Conservation (phyloP, 345 rosid species). For the Populus davidiana region DNA sequence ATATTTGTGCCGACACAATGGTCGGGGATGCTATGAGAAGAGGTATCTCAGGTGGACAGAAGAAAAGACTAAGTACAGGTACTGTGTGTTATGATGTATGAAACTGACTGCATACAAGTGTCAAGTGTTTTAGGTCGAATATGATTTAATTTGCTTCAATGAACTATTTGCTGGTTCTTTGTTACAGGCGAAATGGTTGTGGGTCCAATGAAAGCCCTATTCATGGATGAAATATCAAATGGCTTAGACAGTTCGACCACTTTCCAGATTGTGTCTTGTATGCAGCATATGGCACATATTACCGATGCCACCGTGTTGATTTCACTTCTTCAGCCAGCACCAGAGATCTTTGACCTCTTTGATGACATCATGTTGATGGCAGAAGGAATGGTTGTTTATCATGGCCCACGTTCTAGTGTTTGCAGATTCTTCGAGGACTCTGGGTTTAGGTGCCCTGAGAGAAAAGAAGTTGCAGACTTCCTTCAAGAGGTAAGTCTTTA, state of each 20-base stretch:
- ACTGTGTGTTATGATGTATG: neutral
- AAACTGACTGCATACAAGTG: too few species aligned
- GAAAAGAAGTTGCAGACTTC: slow-evolving; percentile 64
- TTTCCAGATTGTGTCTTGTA: slow-evolving; percentile 52
- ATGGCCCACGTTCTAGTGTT: slow-evolving; percentile 45
- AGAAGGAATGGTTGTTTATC: slow-evolving; percentile 56
- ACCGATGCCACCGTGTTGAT: slow-evolving; percentile 52
- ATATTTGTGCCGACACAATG: slow-evolving; percentile 35
- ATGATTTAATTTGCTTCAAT: neutral
- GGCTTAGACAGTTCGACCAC: slow-evolving; percentile 72
- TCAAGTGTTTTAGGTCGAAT: neutral
- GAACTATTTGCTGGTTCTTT: neutral
- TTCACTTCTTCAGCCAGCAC: slow-evolving; percentile 72
- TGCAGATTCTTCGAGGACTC: slow-evolving; percentile 50
- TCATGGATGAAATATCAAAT: slow-evolving; percentile 71
- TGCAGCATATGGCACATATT: slow-evolving; percentile 56
- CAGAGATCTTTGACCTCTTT: slow-evolving; percentile 58
- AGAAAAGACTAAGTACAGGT: slow-evolving; percentile 43
- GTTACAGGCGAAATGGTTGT: slow-evolving; percentile 66
- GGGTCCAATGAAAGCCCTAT: slow-evolving; percentile 56
- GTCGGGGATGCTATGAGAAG: slow-evolving; percentile 43
- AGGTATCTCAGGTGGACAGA: slow-evolving; percentile 43
- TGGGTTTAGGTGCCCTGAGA: slow-evolving; percentile 59
- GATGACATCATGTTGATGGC: slow-evolving; percentile 61
- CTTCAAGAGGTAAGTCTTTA: slow-evolving; percentile 48